Base-by-base conservation (phyloP, 2,329 filamentous ascomycete species). In the Berkeleyomyces rouxiae region DNA sequence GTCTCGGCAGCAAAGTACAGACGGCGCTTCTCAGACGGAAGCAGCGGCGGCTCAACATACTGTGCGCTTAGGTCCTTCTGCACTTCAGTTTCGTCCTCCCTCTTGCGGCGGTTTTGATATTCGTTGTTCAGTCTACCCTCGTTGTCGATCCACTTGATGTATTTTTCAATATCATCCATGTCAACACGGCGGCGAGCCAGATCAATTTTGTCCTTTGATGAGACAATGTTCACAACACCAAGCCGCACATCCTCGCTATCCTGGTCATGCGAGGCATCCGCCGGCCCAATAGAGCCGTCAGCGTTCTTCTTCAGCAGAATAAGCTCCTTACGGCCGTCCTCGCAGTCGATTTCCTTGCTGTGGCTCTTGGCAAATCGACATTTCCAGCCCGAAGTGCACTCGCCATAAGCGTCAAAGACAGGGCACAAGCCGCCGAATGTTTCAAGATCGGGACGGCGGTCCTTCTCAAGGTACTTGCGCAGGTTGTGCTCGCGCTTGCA, bases 1-100 rank as follows among this genome's bases (percentile, higher is more conserved):
- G 93, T 99, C 72, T 97, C 92, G 0, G 86, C 83, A 4, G 91
- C 91, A 73, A 97, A 97, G 75, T 99, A 97, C 63, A 99, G 79
- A 59, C 85, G 84, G 64, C 93, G 83, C 77, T 99, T 99, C 75
- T 99, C 93, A 0, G 92, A 96, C 1, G 93, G 85, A 70, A 87
- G 82, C 70, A 96, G 85, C 0, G 92, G 92, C 33, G 90, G 85
- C 65, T 97, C 91, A n/a, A 83, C 79, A 71, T 87, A 97, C 64
- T 81, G 79, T 6, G 93, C 92, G 61, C 89, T 82, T 65, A 87
- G 83, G 59, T 96, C 90, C 65, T 87, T 76, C 42, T 75, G 74
- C n/a, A 72, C 71, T 61, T 77, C 73, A 11, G 69, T 71, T 4
- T 74, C 71, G 47, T 79, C 74, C 47, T 77, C 73, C 58, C 74